Evolutionary conservation across 1,139 yeast genomes (phyloP).

Genomic region (Saccharomyces pastorianus): DNA sequence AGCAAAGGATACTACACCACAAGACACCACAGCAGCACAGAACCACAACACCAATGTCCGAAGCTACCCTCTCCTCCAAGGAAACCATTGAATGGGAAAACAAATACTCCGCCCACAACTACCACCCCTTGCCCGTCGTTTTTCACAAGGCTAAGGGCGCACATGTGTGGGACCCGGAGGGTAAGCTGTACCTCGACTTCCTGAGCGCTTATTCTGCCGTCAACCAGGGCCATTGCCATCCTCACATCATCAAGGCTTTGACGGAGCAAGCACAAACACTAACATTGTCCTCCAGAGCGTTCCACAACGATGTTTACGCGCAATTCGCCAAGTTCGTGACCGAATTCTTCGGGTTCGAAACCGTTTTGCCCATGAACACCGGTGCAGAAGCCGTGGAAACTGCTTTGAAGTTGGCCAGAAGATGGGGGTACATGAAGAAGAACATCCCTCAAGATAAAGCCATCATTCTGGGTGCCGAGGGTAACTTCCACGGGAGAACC

Average conservation of each 20-base stretch:
- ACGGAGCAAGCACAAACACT: slow-evolving; percentile 78
- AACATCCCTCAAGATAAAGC: slow-evolving; percentile 80
- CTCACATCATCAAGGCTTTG: slow-evolving; percentile 78
- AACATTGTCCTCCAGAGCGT: slow-evolving; percentile 88
- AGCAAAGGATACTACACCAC: neutral
- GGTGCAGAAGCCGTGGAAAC: slow-evolving; percentile 99
- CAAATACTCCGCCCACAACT: slow-evolving; percentile 88
- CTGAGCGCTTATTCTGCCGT: slow-evolving; percentile 93
- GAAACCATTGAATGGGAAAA: slow-evolving; percentile 65
- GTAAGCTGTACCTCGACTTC: slow-evolving; percentile 77
- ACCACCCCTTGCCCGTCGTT: slow-evolving; percentile 94
- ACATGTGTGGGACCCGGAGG: slow-evolving; percentile 97
- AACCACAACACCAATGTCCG: neutral
- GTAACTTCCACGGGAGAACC: slow-evolving; percentile 95
- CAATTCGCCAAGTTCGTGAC: slow-evolving; percentile 81
- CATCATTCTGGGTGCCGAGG: slow-evolving; percentile 74
- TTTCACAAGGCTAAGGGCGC: slow-evolving; percentile 83
- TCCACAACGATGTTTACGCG: slow-evolving; percentile 84
- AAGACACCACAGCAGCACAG: neutral
- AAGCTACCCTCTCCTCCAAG: slow-evolving; percentile 43
- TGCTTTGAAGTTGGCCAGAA: slow-evolving; percentile 85
- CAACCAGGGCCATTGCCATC: slow-evolving; percentile 97
- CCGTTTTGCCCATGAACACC: slow-evolving; percentile 95
- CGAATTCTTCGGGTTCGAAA: slow-evolving; percentile 82
- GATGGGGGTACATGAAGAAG: slow-evolving; percentile 92